Percentiles rank a stretch among this genome's conserved stretches.
Conservation (phyloP, 306 rosid species). For the Medicago ruthenica region DNA sequence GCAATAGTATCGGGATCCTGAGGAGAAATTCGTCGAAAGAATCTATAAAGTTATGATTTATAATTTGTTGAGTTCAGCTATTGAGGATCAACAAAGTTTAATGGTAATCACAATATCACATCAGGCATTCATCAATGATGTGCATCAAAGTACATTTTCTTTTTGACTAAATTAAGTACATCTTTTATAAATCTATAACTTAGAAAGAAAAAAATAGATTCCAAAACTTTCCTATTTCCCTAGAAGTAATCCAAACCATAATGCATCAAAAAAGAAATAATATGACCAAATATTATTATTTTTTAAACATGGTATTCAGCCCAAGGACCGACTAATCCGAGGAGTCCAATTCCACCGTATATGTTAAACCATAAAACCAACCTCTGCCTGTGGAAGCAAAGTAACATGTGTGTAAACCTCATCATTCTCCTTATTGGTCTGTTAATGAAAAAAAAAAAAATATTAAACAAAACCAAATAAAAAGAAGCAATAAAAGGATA, state of each 20-base stretch:
- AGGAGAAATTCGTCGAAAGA: not conserved
- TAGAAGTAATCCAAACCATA: slow-evolving; percentile 15
- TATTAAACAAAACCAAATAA: slow-evolving; percentile 30
- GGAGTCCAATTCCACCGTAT: too few relatives aligned
- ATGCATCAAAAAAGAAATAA: slow-evolving; percentile 35
- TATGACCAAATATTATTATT: slow-evolving; percentile 5
- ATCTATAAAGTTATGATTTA: not conserved
- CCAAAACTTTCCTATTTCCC: not conserved
- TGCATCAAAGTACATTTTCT: too few relatives aligned
- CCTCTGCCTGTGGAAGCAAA: slow-evolving; percentile 88
- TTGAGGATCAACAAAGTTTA: not conserved
- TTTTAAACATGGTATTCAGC: too few relatives aligned
- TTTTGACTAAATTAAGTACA: too few relatives aligned
- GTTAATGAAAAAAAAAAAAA: slow-evolving; percentile 14
- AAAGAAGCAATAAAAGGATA: slow-evolving; percentile 26
- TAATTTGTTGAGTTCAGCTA: not conserved
- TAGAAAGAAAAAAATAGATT: not conserved
- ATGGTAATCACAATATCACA: not conserved
- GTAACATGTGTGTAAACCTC: slow-evolving; percentile 91
- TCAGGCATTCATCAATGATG: not conserved
- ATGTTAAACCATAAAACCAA: slow-evolving; percentile 49
- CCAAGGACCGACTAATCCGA: too few relatives aligned
- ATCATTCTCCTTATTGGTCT: slow-evolving; percentile 98
- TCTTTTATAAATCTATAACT: not conserved
- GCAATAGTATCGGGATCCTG: not conserved